Conservation (phyloP, 2,329 filamentous ascomycete species). For the Ascocoryne sarcoides region DNA sequence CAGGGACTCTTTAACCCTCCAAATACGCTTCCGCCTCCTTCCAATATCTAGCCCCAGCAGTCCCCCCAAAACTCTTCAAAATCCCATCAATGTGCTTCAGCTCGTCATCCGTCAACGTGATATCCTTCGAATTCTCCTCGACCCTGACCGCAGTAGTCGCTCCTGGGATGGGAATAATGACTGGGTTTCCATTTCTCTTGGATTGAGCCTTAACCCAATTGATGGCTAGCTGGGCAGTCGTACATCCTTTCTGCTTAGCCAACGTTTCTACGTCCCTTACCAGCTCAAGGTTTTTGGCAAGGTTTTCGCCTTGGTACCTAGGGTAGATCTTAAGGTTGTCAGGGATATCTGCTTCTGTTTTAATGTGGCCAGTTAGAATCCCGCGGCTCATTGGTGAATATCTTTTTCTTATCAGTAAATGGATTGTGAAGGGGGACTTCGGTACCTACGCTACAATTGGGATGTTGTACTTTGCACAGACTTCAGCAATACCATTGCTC, state of each 20-base stretch:
- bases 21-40: background rate
- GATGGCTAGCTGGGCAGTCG: conserved; percentile 42
- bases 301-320: conserved; percentile 54
- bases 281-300: conserved; percentile 55
- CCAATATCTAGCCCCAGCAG: background rate
- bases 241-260: conserved; percentile 51
- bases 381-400: conserved; percentile 55
- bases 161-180: conserved; percentile 58
- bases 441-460: conserved; percentile 48
- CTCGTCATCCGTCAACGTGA: conserved; percentile 43
- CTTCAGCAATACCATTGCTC: conserved; percentile 32
- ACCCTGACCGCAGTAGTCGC: conserved; percentile 48
- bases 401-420: background rate
- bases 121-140: conserved; percentile 47
- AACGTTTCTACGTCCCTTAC: conserved; percentile 48
- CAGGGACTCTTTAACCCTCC: background rate
- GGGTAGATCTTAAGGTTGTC: conserved; percentile 51
- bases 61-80: conserved; percentile 35
- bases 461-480: conserved; percentile 55
- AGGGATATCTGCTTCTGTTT: conserved; percentile 44
- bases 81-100: conserved; percentile 41
- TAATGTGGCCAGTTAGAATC: conserved; percentile 46
- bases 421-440: background rate
- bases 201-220: background rate
- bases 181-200: conserved; percentile 22